Evolutionary conservation across 139 green algal species (phyloP).

Genomic region (Protoeuglena noctilucae): DNA sequence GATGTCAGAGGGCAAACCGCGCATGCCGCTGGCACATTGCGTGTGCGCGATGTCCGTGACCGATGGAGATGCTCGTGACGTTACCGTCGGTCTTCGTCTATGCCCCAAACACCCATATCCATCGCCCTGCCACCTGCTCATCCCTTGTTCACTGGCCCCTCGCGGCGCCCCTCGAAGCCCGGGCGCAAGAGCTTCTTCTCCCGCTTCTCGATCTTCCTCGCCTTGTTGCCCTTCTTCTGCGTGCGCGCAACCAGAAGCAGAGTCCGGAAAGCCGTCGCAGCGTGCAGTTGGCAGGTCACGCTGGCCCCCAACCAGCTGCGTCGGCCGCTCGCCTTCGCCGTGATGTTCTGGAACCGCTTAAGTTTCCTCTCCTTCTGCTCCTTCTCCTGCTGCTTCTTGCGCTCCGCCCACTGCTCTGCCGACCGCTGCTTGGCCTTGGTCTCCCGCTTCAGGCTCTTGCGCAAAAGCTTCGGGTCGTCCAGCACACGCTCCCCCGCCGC

Average conservation of each 20-base stretch:
- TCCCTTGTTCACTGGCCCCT: conserved; percentile 2
- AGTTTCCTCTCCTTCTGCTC: conserved; percentile 39
- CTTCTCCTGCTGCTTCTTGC: conserved; percentile 9
- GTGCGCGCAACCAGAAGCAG: too few species aligned
- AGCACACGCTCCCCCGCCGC: conserved; percentile 62
- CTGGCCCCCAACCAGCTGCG: too few species aligned
- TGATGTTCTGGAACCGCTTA: conserved; percentile 52
- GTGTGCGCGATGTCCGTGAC: too few species aligned
- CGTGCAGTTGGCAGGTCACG: too few species aligned
- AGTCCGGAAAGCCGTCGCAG: too few species aligned
- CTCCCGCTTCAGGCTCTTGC: conserved; percentile 46
- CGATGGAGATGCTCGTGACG: too few species aligned
- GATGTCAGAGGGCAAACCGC: too few species aligned
- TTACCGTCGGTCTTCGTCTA: too few species aligned
- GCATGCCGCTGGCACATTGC: too few species aligned
- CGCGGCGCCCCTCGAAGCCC: conserved; percentile 68
- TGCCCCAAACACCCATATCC: too few species aligned
- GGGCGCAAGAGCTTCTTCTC: conserved; percentile 74
- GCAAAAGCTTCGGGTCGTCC: conserved; percentile 74
- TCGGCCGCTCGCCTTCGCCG: conserved; percentile 1
- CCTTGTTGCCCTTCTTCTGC: conserved; percentile 29
- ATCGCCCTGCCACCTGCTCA: too few species aligned
- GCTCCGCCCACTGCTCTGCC: neutral
- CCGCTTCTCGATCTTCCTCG: conserved; percentile 53
- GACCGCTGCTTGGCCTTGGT: conserved; percentile 24